Percentiles rank a stretch among this genome's conserved stretches.
Evolutionary conservation across 768 basidiomycete genomes (phyloP).

Genomic region (Agrocybe praecox): DNA sequence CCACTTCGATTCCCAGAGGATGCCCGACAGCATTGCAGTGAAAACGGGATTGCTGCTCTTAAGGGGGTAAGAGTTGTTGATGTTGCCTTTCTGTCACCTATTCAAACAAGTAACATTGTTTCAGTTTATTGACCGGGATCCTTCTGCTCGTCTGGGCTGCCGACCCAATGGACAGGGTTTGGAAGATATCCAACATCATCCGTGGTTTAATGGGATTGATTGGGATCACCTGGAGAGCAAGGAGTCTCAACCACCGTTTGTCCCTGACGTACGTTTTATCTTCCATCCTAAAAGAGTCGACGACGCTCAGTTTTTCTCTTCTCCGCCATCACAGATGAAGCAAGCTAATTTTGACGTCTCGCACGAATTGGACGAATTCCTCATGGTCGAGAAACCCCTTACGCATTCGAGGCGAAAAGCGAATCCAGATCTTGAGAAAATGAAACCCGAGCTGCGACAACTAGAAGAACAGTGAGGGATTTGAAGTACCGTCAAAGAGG

Average conservation of each 20-base stretch:
- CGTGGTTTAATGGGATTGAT: slow-evolving; percentile 83
- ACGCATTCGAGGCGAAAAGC: slow-evolving; percentile 92
- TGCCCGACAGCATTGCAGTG: slow-evolving; percentile 59
- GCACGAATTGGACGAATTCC: slow-evolving; percentile 95
- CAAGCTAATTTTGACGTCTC: slow-evolving; percentile 98
- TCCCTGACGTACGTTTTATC: slow-evolving; percentile 79
- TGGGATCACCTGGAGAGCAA: slow-evolving; percentile 82
- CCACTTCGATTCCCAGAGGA: slow-evolving; percentile 77
- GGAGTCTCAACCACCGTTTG: slow-evolving; percentile 76
- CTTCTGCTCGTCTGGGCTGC: slow-evolving; percentile 80
- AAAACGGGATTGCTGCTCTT: slow-evolving; percentile 67
- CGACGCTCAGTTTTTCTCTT: neutral
- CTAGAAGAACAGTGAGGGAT: slow-evolving; percentile 86
- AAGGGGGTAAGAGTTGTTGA: slow-evolving; percentile 52
- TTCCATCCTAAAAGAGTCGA: neutral
- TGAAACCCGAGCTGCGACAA: slow-evolving; percentile 89
- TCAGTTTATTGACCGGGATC: slow-evolving; percentile 86
- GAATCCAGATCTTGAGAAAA: slow-evolving; percentile 80
- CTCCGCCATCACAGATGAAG: slow-evolving; percentile 64
- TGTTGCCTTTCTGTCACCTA: neutral
- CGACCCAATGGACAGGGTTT: slow-evolving; percentile 68
- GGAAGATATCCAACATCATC: slow-evolving; percentile 76
- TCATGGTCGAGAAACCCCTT: slow-evolving; percentile 98
- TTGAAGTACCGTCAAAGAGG: neutral
- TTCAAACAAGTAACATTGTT: slow-evolving; percentile 17